These are phyloP conservation scores for Lavandula angustifolia DNA, from an alignment of 257 asterid species.

Conservation along the genomic window DNA sequence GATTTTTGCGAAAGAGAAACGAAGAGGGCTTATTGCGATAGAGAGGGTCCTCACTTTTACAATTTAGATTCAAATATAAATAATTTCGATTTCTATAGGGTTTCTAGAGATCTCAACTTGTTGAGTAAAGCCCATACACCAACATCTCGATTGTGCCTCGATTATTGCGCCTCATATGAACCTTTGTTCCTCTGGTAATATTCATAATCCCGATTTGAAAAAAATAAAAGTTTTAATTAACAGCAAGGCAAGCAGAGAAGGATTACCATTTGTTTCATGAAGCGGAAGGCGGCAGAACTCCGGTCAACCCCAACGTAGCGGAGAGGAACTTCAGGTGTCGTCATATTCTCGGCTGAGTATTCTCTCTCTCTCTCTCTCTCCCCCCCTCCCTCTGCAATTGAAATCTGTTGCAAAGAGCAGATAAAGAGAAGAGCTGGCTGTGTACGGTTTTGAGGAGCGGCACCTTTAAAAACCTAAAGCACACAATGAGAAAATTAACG, in stretches of 20 bases:
- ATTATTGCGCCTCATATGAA: too few species aligned
- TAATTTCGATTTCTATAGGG: too few species aligned
- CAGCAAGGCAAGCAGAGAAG: background rate
- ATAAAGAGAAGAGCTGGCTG: slow-evolving; percentile 23
- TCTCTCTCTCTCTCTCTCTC: background rate
- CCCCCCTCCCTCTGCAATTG: background rate
- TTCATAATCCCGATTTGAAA: background rate
- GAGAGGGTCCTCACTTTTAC: too few species aligned
- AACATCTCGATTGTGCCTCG: too few species aligned
- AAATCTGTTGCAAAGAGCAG: background rate
- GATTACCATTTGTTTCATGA: slow-evolving; percentile 96
- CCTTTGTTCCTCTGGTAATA: background rate
- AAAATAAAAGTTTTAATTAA: background rate
- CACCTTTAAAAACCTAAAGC: slow-evolving; percentile 34
- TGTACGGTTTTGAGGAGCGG: slow-evolving; percentile 9
- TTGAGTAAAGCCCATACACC: too few species aligned
- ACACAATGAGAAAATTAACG: slow-evolving; percentile 16
- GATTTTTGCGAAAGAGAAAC: too few species aligned
- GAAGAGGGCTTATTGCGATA: too few species aligned
- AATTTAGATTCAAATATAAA: too few species aligned
- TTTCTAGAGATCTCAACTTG: too few species aligned
- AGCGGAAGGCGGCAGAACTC: slow-evolving; percentile 94
- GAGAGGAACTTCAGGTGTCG: slow-evolving; percentile 88
- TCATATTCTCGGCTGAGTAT: slow-evolving; percentile 40
- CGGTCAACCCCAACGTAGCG: slow-evolving; percentile 86